Conservation (phyloP, 495 filamentous ascomycete genomes). For the Paragyromitra xinjiangensis region DNA sequence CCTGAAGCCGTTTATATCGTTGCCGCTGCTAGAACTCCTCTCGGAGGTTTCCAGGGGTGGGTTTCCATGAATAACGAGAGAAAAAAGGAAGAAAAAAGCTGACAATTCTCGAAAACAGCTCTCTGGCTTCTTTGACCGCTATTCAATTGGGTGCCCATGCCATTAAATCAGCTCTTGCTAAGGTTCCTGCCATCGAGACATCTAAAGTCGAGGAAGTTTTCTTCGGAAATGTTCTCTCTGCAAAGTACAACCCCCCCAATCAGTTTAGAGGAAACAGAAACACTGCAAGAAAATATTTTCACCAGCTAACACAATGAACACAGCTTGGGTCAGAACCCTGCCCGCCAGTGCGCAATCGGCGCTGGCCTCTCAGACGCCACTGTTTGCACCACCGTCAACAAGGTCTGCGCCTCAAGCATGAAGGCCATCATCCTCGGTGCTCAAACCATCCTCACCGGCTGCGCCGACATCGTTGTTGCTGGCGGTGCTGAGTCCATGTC, state of each 20-base stretch:
- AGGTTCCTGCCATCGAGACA: conserved; percentile 82
- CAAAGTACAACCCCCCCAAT: conserved; percentile 71
- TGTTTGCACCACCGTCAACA: conserved; percentile 94
- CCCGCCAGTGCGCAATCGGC: conserved; percentile 88
- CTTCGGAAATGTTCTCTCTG: conserved; percentile 97
- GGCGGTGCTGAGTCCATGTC: conserved; percentile 98
- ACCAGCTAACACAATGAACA: conserved; percentile 21
- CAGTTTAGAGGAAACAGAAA: conserved; percentile 7
- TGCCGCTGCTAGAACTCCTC: conserved; percentile 85
- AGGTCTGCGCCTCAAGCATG: conserved; percentile 92
- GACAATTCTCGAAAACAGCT: conserved; percentile 63
- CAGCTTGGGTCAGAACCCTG: conserved; percentile 95
- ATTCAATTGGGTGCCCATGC: conserved; percentile 87
- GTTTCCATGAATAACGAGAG: conserved; percentile 53
- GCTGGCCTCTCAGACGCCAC: conserved; percentile 81
- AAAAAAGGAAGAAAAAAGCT: conserved; percentile 43
- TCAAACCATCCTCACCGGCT: conserved; percentile 95
- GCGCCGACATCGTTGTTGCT: conserved; percentile 86
- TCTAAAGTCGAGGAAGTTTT: conserved; percentile 92
- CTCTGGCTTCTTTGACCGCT: conserved; percentile 84
- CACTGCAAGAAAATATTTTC: conserved; percentile 1
- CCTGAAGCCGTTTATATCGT: conserved; percentile 82
- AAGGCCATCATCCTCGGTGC: conserved; percentile 95
- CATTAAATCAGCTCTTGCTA: conserved; percentile 89
- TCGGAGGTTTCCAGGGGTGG: conserved; percentile 93